A percentile compares a stretch with the other conserved stretches of the same genome.
Conservation (phyloP, 2,329 filamentous ascomycete species). For the Mycosphaerelloides madeirae region DNA sequence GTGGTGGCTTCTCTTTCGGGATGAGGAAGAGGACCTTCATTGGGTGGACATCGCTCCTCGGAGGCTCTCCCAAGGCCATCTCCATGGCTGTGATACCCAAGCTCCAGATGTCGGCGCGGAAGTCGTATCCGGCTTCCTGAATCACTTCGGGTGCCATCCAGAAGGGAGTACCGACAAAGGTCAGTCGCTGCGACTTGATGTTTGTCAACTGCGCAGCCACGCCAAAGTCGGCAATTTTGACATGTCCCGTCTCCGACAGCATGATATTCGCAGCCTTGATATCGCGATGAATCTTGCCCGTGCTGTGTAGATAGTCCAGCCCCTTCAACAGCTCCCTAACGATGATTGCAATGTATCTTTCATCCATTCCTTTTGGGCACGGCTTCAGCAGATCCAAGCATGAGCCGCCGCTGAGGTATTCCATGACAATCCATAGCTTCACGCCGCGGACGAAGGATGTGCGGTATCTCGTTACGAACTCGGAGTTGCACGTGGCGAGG, state of each 20-base stretch:
- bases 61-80: slow-evolving; percentile 83
- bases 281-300: slow-evolving; percentile 95
- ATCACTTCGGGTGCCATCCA: slow-evolving; percentile 98
- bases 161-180: slow-evolving; percentile 94
- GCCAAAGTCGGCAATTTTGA: slow-evolving; percentile 95
- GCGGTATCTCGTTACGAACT: slow-evolving; percentile 93
- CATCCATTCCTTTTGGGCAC: slow-evolving; percentile 65
- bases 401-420: slow-evolving; percentile 90
- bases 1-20: slow-evolving; percentile 79
- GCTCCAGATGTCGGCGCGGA: slow-evolving; percentile 92
- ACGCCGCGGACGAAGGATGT: slow-evolving; percentile 92
- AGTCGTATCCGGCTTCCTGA: slow-evolving; percentile 76
- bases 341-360: slow-evolving; percentile 88
- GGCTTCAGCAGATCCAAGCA: slow-evolving; percentile 92
- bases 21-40: slow-evolving; percentile 94
- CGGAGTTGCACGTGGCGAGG: slow-evolving; percentile 88
- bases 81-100: slow-evolving; percentile 89
- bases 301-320: slow-evolving; percentile 86
- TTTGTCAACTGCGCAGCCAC: slow-evolving; percentile 95
- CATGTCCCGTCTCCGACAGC: slow-evolving; percentile 77
- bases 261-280: slow-evolving; percentile 98
- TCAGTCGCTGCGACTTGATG: slow-evolving; percentile 95
- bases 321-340: slow-evolving; percentile 86
- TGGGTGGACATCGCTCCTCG: slow-evolving; percentile 76
- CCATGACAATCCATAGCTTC: slow-evolving; percentile 99